Base-by-base conservation (phyloP, 768 basidiomycete species). In the Leccinum olivaceopallidum region DNA sequence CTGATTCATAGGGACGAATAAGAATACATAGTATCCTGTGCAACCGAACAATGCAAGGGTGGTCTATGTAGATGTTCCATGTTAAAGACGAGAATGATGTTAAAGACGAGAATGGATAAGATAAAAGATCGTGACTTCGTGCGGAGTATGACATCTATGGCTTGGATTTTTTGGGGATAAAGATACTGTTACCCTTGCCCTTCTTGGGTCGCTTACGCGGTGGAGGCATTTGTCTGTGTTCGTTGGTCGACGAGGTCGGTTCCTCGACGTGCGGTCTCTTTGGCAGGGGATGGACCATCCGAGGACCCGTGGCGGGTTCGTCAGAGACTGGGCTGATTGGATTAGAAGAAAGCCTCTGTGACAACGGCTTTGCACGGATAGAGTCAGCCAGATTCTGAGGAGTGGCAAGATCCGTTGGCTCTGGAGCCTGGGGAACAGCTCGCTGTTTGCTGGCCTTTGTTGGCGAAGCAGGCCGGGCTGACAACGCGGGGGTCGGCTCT, bases 161-260 rank as follows among this genome's bases (percentile, higher is more conserved):
- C 58, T 71, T 78, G 50, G 73, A 69, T 69, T 83, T 85, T 67
- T 83, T 88, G 2, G 88, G 87, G 59, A 89, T 88, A 69, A 90
- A 89, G 58, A 89, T 72, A 42, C 62, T 76, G 4, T 63, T 63
- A 22, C 44, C 44, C 58, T 74, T 69, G n/a, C 70, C 73, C 64
- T 76, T 72, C 62, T 76, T 73, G 20, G 66, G 62, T 24, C 76
- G 69, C 55, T 77, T 75, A 30, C 16, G 64, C 2, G 70, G 71
- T 18, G 67, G 73, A 18, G 64, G 74, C n/a, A 60, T 71, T 1
- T 73, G 62, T 49, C 63, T 69, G 60, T 59, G 65, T 64, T 68
- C 59, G 24, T 67, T 65, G 2, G 18, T 49, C 12, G 65, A 60
- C 44, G 63, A 64, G 36, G 72, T 58, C 4, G 57, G 24, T 32